Evolutionary conservation across 768 basidiomycete genomes (phyloP).

Genomic region (Calocera cornea): DNA sequence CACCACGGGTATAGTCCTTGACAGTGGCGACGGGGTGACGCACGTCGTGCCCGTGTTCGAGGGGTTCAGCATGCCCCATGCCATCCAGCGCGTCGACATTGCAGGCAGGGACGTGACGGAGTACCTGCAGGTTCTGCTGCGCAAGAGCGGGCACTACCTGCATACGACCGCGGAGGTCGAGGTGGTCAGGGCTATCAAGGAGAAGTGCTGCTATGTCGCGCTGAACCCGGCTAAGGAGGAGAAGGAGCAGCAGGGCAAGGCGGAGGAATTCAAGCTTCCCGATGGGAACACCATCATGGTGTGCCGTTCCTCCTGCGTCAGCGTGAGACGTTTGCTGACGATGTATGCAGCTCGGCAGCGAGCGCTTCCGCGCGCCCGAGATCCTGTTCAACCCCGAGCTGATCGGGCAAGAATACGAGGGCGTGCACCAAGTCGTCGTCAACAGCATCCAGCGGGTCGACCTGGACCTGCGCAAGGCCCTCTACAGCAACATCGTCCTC

Average conservation of each 20-base stretch:
- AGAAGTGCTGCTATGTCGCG: constrained; percentile 94
- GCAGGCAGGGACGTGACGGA: constrained; percentile 89
- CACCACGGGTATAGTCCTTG: constrained; percentile 97
- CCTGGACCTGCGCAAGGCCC: constrained; percentile 83
- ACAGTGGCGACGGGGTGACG: constrained; percentile 97
- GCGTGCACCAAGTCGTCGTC: constrained; percentile 97
- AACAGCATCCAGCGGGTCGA: constrained; percentile 95
- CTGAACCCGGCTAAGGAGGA: constrained; percentile 83
- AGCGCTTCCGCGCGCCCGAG: constrained; percentile 94
- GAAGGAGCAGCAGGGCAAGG: constrained; percentile 34
- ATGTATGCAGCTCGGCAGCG: constrained; percentile 62
- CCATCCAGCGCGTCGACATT: constrained; percentile 88
- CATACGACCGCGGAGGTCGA: constrained; percentile 96
- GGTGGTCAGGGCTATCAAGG: constrained; percentile 93
- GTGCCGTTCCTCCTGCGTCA: constrained; percentile 16
- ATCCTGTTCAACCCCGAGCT: constrained; percentile 96
- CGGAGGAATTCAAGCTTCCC: constrained; percentile 83
- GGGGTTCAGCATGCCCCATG: constrained; percentile 98
- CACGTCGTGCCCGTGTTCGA: constrained; percentile 98
- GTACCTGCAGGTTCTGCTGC: constrained; percentile 81
- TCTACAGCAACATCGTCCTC: constrained; percentile 93
- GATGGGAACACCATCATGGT: constrained; percentile 92
- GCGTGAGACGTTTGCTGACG: background rate
- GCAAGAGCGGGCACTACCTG: constrained; percentile 87
- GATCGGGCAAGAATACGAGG: constrained; percentile 90